These are phyloP conservation scores for Fusarium sp. DNA, from an alignment of 2,329 filamentous ascomycete species.

Conservation along the genomic window DNA sequence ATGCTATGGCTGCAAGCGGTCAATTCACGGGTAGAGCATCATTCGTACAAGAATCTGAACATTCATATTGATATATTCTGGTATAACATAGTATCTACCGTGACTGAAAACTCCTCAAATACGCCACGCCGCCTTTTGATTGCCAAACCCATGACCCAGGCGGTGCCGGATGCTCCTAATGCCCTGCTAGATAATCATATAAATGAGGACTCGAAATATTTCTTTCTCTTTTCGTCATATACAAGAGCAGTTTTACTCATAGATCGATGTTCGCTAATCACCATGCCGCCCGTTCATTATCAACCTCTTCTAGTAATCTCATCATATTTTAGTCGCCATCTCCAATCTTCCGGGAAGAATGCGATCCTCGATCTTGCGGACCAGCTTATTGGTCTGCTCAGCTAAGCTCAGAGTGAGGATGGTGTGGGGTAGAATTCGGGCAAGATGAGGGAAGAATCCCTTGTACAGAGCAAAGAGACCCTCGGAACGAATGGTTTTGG, in stretches of 20 bases:
- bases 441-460: slow-evolving; percentile 93
- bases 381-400: slow-evolving; percentile 95
- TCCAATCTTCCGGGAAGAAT: slow-evolving; percentile 56
- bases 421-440: slow-evolving; percentile 93
- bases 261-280: slow-evolving; percentile 2
- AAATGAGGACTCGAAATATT: slow-evolving; percentile 16
- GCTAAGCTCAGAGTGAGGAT: slow-evolving; percentile 92
- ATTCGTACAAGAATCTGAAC: slow-evolving; percentile 16
- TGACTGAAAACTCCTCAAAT: slow-evolving; percentile 37
- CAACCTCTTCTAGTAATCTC: neutral
- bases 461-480: slow-evolving; percentile 96
- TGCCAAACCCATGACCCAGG: slow-evolving; percentile 36
- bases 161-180: slow-evolving; percentile 31
- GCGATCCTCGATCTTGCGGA: slow-evolving; percentile 77
- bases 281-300: neutral
- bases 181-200: slow-evolving; percentile 24
- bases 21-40: slow-evolving; percentile 59
- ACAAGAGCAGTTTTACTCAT: slow-evolving; percentile 13
- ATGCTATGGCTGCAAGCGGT: slow-evolving; percentile 80
- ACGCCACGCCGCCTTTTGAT: slow-evolving; percentile 40
- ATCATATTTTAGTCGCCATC: slow-evolving; percentile 35
- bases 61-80: slow-evolving; percentile 8
- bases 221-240: slow-evolving; percentile 19
- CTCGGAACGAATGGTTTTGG: slow-evolving; percentile 90
- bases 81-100: slow-evolving; percentile 22